Percentiles rank a stretch among this genome's conserved stretches.
phyloP scores from a whole-genome alignment of 2,329 filamentous ascomycete species.

The Diaporthe sp. region DNA sequence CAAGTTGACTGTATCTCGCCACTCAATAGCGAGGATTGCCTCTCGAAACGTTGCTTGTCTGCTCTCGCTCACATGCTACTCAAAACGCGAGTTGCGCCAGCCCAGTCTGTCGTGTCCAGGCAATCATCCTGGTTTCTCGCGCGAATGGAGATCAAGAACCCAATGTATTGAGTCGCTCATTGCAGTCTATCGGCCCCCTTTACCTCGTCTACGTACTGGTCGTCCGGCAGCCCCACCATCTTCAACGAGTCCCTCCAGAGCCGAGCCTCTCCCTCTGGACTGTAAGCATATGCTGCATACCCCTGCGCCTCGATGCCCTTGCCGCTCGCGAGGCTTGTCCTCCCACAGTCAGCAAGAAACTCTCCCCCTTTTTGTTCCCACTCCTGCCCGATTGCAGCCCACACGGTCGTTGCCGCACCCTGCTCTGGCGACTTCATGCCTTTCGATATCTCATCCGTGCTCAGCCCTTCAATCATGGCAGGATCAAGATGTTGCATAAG shows the following conservation, averaged over 20 bases:
- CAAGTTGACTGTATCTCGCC: no score
- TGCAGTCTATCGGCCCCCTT: not conserved
- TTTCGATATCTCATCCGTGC: not conserved
- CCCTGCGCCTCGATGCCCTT: not conserved
- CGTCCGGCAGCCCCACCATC: not conserved
- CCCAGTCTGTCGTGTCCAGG: not conserved
- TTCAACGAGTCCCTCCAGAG: conserved; percentile 17
- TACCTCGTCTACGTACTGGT: not conserved
- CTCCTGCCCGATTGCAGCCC: conserved; percentile 2
- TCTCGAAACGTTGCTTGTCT: no score
- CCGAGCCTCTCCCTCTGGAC: not conserved
- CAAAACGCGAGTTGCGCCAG: not conserved
- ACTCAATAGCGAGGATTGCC: no score
- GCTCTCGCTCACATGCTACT: not conserved
- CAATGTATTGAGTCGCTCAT: not conserved
- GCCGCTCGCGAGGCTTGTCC: not conserved
- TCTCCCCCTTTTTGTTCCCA: not conserved
- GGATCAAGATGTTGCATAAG: not conserved
- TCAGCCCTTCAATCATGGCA: not conserved
- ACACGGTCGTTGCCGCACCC: not conserved
- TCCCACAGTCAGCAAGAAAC: not conserved
- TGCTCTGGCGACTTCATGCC: not conserved
- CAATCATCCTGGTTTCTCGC: not conserved
- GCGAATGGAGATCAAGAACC: no score
- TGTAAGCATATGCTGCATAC: not conserved